A percentile compares a stretch with the other conserved stretches of the same genome.
phyloP scores from a whole-genome alignment of 495 filamentous ascomycete species.

The Trypethelium eluteriae region DNA sequence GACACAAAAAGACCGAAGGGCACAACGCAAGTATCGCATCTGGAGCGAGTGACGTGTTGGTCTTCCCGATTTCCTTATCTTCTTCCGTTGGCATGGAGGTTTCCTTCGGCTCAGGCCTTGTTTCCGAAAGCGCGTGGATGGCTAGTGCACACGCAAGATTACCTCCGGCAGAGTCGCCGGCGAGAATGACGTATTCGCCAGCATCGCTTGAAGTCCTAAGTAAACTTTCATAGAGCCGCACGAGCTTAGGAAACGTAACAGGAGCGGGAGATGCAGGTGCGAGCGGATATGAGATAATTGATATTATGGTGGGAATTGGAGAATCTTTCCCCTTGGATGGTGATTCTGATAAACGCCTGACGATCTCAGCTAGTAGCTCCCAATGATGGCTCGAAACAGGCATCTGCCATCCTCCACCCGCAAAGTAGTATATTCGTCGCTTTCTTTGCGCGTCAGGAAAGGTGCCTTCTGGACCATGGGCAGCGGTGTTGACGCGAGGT shows the following conservation, averaged over 20 bases:
- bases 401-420: slow-evolving; percentile 35
- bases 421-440: slow-evolving; percentile 36
- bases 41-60: not conserved
- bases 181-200: slow-evolving; percentile 26
- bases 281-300: slow-evolving; percentile 31
- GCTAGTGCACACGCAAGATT: slow-evolving; percentile 33
- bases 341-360: slow-evolving; percentile 17
- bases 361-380: slow-evolving; percentile 30
- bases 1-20: slow-evolving; percentile 36
- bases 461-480: not conserved
- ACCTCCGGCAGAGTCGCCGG: slow-evolving; percentile 33
- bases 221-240: slow-evolving; percentile 25
- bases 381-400: slow-evolving; percentile 34
- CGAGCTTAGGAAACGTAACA: slow-evolving; percentile 24
- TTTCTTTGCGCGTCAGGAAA: not conserved
- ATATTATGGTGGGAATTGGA: slow-evolving; percentile 15
- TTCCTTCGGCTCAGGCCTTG: not conserved
- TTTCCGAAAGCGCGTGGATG: slow-evolving; percentile 26
- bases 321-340: not conserved
- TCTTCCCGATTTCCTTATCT: slow-evolving; percentile 1
- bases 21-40: slow-evolving; percentile 34
- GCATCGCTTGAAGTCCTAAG: slow-evolving; percentile 21
- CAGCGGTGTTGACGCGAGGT: slow-evolving; percentile 1
- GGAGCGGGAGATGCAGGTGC: slow-evolving; percentile 31
- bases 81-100: slow-evolving; percentile 10